Evolutionary conservation across 495 filamentous ascomycete genomes (phyloP).

Genomic region (Apodospora peruviana): DNA sequence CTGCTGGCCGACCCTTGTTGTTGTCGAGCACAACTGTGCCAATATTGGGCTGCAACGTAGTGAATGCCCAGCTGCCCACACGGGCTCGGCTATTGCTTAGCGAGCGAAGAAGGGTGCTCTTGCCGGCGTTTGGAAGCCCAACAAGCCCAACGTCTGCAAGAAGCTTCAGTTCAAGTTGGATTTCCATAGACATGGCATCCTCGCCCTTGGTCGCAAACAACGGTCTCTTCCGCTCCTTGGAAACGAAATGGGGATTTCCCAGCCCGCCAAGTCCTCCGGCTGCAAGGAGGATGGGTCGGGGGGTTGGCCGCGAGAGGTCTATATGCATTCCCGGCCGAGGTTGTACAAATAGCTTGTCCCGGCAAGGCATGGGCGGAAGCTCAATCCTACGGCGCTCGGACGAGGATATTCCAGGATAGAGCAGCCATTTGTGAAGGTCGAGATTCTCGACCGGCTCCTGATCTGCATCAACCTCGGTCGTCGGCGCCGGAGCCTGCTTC

Average conservation of each 20-base stretch:
- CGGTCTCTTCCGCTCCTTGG: conserved; percentile 60
- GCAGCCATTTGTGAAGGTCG: conserved; percentile 67
- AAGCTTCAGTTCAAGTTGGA: conserved; percentile 90
- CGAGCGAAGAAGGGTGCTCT: conserved; percentile 85
- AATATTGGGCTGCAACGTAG: conserved; percentile 87
- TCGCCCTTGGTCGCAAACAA: conserved; percentile 87
- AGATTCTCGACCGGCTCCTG: conserved; percentile 24
- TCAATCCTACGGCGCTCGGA: conserved; percentile 55
- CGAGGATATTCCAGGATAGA: conserved; percentile 70
- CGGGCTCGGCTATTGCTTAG: conserved; percentile 80
- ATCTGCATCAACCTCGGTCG: conserved; percentile 33
- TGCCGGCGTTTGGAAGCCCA: conserved; percentile 92
- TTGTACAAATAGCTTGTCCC: conserved; percentile 57
- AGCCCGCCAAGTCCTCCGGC: conserved; percentile 84
- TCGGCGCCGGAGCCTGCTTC: conserved; percentile 15
- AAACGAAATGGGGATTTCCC: conserved; percentile 88
- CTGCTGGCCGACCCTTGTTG: conserved; percentile 56
- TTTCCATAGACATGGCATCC: conserved; percentile 63
- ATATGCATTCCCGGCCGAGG: conserved; percentile 67
- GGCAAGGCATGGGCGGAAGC: conserved; percentile 53
- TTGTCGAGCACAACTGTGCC: conserved; percentile 91
- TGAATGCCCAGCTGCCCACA: conserved; percentile 95
- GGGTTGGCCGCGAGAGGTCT: conserved; percentile 76
- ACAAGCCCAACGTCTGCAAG: conserved; percentile 93
- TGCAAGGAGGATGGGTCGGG: conserved; percentile 79